phyloP scores from a whole-genome alignment of 2,329 filamentous ascomycete genomes.

The Gaeumannomyces tritici region DNA sequence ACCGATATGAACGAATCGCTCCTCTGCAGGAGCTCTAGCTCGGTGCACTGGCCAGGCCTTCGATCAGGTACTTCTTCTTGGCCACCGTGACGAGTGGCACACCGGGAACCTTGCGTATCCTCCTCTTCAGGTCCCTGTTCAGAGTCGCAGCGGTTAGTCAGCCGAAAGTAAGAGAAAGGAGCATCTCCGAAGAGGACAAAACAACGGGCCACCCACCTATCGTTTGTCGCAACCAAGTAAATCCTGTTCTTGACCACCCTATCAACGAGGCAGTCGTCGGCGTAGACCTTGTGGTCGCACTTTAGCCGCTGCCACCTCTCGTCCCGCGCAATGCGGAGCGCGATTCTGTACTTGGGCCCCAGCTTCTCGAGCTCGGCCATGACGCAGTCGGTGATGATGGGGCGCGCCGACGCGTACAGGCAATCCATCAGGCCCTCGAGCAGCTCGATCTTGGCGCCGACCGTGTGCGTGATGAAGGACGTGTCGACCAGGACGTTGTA shows the following conservation, averaged over 20 bases:
- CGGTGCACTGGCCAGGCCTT: conserved; percentile 77
- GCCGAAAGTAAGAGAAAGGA: neutral
- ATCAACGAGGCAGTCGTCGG: conserved; percentile 78
- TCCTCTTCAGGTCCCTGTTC: conserved; percentile 66
- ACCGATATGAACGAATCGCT: too few relatives aligned
- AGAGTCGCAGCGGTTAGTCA: conserved; percentile 8
- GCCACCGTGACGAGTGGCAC: conserved; percentile 71
- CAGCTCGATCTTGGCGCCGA: conserved; percentile 66
- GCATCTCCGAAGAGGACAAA: too few relatives aligned
- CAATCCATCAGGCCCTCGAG: conserved; percentile 86
- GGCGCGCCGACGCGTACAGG: conserved; percentile 82
- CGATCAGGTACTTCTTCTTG: conserved; percentile 87
- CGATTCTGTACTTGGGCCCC: conserved; percentile 79
- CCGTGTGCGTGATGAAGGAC: conserved; percentile 79
- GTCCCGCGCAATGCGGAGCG: conserved; percentile 77
- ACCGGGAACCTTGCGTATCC: conserved; percentile 67
- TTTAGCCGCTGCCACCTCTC: conserved; percentile 77
- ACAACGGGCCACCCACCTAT: conserved; percentile 6
- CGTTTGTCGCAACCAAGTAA: conserved; percentile 62
- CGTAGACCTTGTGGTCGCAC: conserved; percentile 85
- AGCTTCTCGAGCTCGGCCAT: conserved; percentile 85
- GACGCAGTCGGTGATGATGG: conserved; percentile 69
- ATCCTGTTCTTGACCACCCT: conserved; percentile 65
- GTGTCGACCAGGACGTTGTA: conserved; percentile 16
- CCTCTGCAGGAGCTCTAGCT: conserved; percentile 15